Evolutionary conservation across 2,329 filamentous ascomycete genomes (phyloP).

Genomic region (Monilinia fructigena): DNA sequence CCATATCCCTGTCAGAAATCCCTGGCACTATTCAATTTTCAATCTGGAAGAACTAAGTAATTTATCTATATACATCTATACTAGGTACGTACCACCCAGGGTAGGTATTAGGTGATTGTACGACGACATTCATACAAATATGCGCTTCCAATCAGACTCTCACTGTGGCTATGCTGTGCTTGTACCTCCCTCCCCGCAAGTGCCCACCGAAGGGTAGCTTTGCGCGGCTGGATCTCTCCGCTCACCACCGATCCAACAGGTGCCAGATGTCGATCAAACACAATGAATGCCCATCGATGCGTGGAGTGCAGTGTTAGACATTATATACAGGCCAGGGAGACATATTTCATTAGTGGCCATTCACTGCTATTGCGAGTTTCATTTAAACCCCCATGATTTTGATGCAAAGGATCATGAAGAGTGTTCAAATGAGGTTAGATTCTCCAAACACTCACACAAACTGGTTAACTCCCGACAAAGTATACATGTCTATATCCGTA

Average conservation of each 20-base stretch:
- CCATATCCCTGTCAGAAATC: too few relatives aligned
- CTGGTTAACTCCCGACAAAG: too few relatives aligned
- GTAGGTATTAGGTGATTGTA: too few relatives aligned
- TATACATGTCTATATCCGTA: neutral
- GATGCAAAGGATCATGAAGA: neutral
- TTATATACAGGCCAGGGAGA: neutral
- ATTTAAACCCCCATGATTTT: neutral
- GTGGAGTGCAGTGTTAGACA: neutral
- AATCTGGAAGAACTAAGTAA: too few relatives aligned
- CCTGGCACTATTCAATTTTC: too few relatives aligned
- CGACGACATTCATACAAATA: neutral
- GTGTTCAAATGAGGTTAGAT: neutral
- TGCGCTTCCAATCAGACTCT: neutral
- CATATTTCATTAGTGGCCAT: neutral
- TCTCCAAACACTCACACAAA: neutral
- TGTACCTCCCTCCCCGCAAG: slow-evolving; percentile 11
- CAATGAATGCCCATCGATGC: neutral
- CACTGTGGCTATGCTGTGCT: slow-evolving; percentile 5
- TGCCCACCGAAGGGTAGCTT: neutral
- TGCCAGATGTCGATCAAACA: slow-evolving; percentile 15
- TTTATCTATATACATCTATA: too few relatives aligned
- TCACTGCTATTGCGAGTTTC: neutral
- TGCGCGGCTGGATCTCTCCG: slow-evolving; percentile 8
- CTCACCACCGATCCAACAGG: neutral
- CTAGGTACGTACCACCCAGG: too few relatives aligned